Evolutionary conservation across 768 basidiomycete species (phyloP).

Genomic region (Boletus insuetus): DNA sequence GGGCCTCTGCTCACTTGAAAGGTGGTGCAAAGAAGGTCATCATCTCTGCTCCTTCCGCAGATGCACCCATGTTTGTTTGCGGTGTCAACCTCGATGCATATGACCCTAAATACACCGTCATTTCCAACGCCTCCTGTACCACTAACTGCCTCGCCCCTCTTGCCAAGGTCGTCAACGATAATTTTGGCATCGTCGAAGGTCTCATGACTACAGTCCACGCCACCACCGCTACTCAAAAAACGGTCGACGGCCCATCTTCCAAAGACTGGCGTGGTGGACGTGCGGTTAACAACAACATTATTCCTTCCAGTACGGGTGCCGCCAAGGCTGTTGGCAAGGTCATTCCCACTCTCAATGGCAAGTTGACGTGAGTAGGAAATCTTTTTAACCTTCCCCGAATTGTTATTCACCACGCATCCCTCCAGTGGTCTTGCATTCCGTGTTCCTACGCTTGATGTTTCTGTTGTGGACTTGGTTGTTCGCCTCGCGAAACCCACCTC

Average conservation of each 20-base stretch:
- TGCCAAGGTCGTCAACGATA: slow-evolving; percentile 97
- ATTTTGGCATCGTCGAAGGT: slow-evolving; percentile 93
- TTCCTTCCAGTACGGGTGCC: slow-evolving; percentile 97
- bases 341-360: slow-evolving; percentile 94
- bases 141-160: slow-evolving; percentile 99
- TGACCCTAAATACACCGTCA: slow-evolving; percentile 84
- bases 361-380: slow-evolving; percentile 77
- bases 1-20: slow-evolving; percentile 90
- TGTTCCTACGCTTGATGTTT: slow-evolving; percentile 94
- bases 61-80: slow-evolving; percentile 92
- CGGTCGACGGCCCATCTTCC: slow-evolving; percentile 89
- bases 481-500: slow-evolving; percentile 81
- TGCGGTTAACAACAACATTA: slow-evolving; percentile 96
- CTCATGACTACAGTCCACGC: slow-evolving; percentile 99
- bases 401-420: neutral
- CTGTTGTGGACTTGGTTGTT: slow-evolving; percentile 95
- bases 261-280: slow-evolving; percentile 99
- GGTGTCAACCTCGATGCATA: slow-evolving; percentile 96
- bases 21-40: slow-evolving; percentile 99
- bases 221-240: slow-evolving; percentile 94
- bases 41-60: slow-evolving; percentile 98
- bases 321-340: slow-evolving; percentile 99
- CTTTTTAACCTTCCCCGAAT: neutral
- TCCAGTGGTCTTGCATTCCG: slow-evolving; percentile 91
- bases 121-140: slow-evolving; percentile 99